These are phyloP conservation scores for Fusarium algeriense DNA, from an alignment of 2,329 filamentous ascomycete species.

Conservation along the genomic window DNA sequence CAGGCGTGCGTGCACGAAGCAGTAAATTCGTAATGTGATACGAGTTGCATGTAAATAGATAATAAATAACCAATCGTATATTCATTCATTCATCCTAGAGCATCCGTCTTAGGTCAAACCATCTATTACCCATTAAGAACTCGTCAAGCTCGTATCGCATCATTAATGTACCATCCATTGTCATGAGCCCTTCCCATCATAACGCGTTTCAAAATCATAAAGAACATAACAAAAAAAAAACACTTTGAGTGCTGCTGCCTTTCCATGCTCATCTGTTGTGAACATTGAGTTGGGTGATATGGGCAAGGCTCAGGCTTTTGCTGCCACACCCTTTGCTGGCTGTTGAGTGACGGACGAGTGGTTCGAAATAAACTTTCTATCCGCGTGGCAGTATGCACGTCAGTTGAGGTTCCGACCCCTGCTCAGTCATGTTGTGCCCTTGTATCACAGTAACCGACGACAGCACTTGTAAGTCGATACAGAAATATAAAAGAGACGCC, in stretches of 20 bases:
- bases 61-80: slow-evolving; percentile 36
- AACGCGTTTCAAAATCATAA: slow-evolving; percentile 35
- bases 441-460: slow-evolving; percentile 5
- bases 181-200: slow-evolving; percentile 18
- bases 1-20: slow-evolving; percentile 4
- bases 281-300: slow-evolving; percentile 3
- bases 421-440: slow-evolving; percentile 16
- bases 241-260: neutral
- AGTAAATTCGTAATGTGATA: slow-evolving; percentile 5
- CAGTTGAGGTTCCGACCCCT: slow-evolving; percentile 27
- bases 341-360: slow-evolving; percentile 6
- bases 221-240: slow-evolving; percentile 23
- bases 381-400: slow-evolving; percentile 31
- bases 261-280: neutral
- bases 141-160: slow-evolving; percentile 1
- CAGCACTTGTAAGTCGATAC: neutral
- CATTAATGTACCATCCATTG: slow-evolving; percentile 18
- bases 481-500: neutral
- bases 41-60: slow-evolving; percentile 28
- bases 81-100: slow-evolving; percentile 38
- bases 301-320: neutral
- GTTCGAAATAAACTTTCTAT: slow-evolving; percentile 29
- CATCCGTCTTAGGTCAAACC: neutral
- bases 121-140: neutral
- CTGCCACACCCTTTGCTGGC: slow-evolving; percentile 7